A percentile compares a stretch with the other conserved stretches of the same genome.
Conservation (phyloP, 2,329 filamentous ascomycete genomes). For the Ophiocordyceps unilateralis region DNA sequence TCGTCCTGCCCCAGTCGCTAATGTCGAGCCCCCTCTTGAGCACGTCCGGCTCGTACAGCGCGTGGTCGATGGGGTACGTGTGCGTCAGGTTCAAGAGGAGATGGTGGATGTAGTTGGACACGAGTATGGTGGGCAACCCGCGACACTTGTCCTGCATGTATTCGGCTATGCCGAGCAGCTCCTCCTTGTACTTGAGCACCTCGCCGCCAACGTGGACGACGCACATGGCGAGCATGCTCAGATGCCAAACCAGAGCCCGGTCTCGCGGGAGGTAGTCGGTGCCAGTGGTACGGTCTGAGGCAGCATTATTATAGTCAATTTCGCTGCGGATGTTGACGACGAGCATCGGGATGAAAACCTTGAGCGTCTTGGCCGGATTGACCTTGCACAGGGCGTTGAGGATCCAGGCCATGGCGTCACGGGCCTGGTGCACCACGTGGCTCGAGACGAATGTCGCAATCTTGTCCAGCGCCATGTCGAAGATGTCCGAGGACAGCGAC, state of each 20-base stretch:
- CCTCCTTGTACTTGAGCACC: constrained; percentile 73
- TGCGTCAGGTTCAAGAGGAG: constrained; percentile 85
- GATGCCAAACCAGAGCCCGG: constrained; percentile 85
- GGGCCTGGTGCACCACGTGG: constrained; percentile 90
- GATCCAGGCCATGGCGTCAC: constrained; percentile 97
- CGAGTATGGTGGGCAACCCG: constrained; percentile 83
- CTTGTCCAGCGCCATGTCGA: constrained; percentile 82
- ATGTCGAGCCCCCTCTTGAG: constrained; percentile 55
- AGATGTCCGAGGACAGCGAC: constrained; percentile 80
- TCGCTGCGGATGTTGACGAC: constrained; percentile 87
- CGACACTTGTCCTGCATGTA: constrained; percentile 96
- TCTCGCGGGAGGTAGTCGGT: constrained; percentile 87
- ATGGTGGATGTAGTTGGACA: constrained; percentile 96
- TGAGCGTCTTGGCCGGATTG: constrained; percentile 82
- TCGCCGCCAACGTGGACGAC: constrained; percentile 89
- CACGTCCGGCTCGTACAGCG: constrained; percentile 67
- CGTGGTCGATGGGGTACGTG: constrained; percentile 82
- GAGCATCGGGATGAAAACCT: constrained; percentile 77
- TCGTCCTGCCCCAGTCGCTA: constrained; percentile 70
- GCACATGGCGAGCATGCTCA: constrained; percentile 95
- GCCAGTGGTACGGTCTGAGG: constrained; percentile 83
- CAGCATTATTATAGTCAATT: constrained; percentile 91
- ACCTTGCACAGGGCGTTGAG: constrained; percentile 93
- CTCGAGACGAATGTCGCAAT: constrained; percentile 79
- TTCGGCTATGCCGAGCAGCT: constrained; percentile 76